A percentile compares a stretch with the other conserved stretches of the same genome.
phyloP scores from a whole-genome alignment of 768 basidiomycete species.

The Rhodocollybia butyracea region DNA sequence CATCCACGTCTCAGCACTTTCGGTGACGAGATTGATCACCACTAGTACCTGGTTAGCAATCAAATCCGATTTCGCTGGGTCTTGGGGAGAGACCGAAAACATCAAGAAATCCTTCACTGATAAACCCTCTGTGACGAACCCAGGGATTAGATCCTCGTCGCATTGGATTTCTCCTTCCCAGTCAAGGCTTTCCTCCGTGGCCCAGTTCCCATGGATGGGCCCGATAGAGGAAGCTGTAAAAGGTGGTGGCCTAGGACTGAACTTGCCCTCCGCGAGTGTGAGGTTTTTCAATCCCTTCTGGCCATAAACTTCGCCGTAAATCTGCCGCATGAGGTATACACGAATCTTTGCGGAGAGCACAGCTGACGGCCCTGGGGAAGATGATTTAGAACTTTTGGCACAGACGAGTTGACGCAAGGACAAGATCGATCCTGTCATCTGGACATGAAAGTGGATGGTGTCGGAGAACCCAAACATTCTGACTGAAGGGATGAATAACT shows the following conservation, averaged over 20 bases:
- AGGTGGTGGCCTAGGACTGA: constrained; percentile 42
- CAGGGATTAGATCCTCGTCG: constrained; percentile 35
- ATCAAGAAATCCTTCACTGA: constrained; percentile 22
- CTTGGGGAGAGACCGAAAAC: not conserved
- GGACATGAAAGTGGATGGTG: constrained; percentile 63
- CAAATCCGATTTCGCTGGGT: not conserved
- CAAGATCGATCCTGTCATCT: constrained; percentile 44
- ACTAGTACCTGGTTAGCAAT: not conserved
- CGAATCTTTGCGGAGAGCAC: constrained; percentile 30
- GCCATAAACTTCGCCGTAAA: constrained; percentile 31
- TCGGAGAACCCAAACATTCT: constrained; percentile 53
- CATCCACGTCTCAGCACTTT: not conserved
- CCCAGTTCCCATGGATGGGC: constrained; percentile 17
- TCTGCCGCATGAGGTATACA: constrained; percentile 53
- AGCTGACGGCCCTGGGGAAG: not conserved
- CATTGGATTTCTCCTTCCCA: constrained; percentile 56
- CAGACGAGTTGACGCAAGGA: constrained; percentile 46
- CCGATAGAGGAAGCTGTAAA: constrained; percentile 19
- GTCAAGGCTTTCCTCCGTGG: constrained; percentile 46
- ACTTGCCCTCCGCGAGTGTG: constrained; percentile 45
- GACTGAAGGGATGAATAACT: constrained; percentile 61
- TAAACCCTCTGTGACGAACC: constrained; percentile 45
- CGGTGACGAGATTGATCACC: constrained; percentile 1
- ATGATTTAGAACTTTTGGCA: constrained; percentile 14
- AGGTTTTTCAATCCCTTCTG: constrained; percentile 35